phyloP scores from a whole-genome alignment of 164 flowering plant species.

The Annona cherimola region DNA sequence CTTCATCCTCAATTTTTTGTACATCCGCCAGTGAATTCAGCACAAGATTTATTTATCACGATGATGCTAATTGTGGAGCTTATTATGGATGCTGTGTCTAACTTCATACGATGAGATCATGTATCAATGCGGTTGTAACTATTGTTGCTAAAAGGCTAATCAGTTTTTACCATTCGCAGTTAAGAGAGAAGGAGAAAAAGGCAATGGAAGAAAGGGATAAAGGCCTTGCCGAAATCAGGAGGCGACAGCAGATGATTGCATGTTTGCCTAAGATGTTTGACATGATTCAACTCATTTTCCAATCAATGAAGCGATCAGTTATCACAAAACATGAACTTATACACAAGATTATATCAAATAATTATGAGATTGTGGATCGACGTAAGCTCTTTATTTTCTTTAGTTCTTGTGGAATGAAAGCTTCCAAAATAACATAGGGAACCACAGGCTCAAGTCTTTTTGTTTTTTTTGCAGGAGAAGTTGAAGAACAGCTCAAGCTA shows the following conservation, averaged over 20 bases:
- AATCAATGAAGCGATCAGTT: constrained; percentile 48
- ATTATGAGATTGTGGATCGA: constrained; percentile 48
- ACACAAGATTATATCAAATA: constrained; percentile 42
- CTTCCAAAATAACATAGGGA: background rate
- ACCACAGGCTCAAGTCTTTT: background rate
- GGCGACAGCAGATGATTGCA: constrained; percentile 51
- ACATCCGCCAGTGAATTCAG: no score
- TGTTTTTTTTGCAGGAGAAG: constrained; percentile 46
- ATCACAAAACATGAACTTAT: constrained; percentile 77
- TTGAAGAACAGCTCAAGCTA: constrained; percentile 60
- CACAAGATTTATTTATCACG: background rate
- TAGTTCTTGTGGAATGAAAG: background rate
- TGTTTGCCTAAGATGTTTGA: constrained; percentile 67
- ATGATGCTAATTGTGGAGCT: background rate
- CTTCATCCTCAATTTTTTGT: no score
- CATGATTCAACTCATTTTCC: constrained; percentile 56
- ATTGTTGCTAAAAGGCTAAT: background rate
- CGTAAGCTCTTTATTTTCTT: constrained; percentile 34
- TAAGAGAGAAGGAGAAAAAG: constrained; percentile 56
- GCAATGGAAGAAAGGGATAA: constrained; percentile 54
- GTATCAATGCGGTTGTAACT: background rate
- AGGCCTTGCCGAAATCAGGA: constrained; percentile 64
- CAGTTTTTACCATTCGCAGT: constrained; percentile 34
- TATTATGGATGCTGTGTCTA: background rate
- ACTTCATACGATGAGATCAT: background rate